These are phyloP conservation scores for Geotrichum fermentans DNA, from an alignment of 1,139 yeast species.

Conservation along the genomic window DNA sequence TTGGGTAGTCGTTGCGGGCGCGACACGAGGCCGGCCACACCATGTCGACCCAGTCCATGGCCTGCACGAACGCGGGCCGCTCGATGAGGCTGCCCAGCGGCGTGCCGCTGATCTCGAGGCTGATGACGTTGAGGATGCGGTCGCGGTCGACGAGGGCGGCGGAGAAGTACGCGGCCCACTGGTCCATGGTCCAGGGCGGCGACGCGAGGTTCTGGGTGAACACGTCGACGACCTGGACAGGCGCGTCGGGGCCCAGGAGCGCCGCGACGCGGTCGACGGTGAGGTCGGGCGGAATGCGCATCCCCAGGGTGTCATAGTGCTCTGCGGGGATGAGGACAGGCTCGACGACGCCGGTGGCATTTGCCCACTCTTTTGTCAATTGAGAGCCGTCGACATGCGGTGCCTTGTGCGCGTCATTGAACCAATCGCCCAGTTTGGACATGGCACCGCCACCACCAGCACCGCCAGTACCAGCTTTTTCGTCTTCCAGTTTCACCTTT, in stretches of 20 bases:
- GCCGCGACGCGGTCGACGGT: slow-evolving; percentile 56
- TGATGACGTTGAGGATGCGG: slow-evolving; percentile 71
- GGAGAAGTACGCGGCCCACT: slow-evolving; percentile 73
- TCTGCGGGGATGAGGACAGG: slow-evolving; percentile 41
- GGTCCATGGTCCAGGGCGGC: slow-evolving; percentile 61
- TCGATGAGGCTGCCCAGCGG: slow-evolving; percentile 47
- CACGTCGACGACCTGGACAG: slow-evolving; percentile 86
- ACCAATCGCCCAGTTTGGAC: no score
- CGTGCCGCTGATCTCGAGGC: slow-evolving; percentile 67
- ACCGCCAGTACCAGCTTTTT: background rate
- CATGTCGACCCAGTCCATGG: slow-evolving; percentile 63
- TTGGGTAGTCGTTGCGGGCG: slow-evolving; percentile 42
- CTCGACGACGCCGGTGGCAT: slow-evolving; percentile 32
- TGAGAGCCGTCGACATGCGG: slow-evolving; percentile 33
- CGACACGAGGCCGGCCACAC: slow-evolving; percentile 49
- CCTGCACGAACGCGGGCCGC: slow-evolving; percentile 64
- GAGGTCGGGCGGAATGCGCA: slow-evolving; percentile 44
- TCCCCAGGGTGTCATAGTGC: slow-evolving; percentile 38
- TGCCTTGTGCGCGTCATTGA: slow-evolving; percentile 20
- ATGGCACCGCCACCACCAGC: no score
- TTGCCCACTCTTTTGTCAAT: slow-evolving; percentile 42
- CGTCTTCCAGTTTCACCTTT: background rate
- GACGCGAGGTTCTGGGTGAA: slow-evolving; percentile 58
- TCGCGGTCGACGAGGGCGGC: slow-evolving; percentile 48
- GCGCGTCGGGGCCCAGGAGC: slow-evolving; percentile 56